Percentiles rank a stretch among this genome's conserved stretches.
These are phyloP conservation scores for Tulasnella sp. DNA, from an alignment of 768 basidiomycete species.

Conservation along the genomic window DNA sequence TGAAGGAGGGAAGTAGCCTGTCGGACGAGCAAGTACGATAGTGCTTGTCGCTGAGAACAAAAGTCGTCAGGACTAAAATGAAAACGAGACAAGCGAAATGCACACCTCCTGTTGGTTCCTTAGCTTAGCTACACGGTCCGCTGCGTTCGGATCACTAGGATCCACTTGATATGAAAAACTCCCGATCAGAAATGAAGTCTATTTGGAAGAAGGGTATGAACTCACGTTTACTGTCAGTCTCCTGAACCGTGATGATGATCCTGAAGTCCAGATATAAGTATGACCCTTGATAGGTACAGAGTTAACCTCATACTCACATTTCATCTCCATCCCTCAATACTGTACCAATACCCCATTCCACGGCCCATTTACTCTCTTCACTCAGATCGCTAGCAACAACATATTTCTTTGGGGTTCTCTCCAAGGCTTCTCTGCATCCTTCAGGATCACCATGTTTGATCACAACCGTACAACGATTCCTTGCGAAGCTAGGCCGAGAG, in stretches of 20 bases:
- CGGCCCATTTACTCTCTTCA: slow-evolving; percentile 85
- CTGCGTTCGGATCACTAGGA: slow-evolving; percentile 48
- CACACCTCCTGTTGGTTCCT: slow-evolving; percentile 83
- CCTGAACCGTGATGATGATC: slow-evolving; percentile 79
- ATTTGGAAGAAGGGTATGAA: slow-evolving; percentile 9
- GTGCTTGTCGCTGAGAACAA: slow-evolving; percentile 57
- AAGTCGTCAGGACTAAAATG: not conserved
- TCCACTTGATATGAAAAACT: slow-evolving; percentile 37
- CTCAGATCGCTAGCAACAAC: slow-evolving; percentile 89
- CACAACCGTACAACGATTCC: slow-evolving; percentile 84
- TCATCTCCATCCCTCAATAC: slow-evolving; percentile 92
- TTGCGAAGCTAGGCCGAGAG: slow-evolving; percentile 70
- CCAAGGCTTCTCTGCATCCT: slow-evolving; percentile 18
- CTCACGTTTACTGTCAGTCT: slow-evolving; percentile 82
- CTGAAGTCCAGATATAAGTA: slow-evolving; percentile 23
- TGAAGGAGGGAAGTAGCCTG: slow-evolving; percentile 84
- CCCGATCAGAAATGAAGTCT: not conserved
- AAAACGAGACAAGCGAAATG: not conserved
- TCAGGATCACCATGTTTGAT: slow-evolving; percentile 76
- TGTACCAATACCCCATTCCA: slow-evolving; percentile 97
- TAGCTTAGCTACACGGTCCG: slow-evolving; percentile 66
- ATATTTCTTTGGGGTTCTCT: slow-evolving; percentile 53
- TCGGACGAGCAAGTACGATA: slow-evolving; percentile 76
- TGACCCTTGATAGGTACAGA: not conserved
- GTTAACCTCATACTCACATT: slow-evolving; percentile 33